A percentile compares a stretch with the other conserved stretches of the same genome.
These are phyloP conservation scores for Pseudogymnoascus verrucosus DNA, from an alignment of 2,329 filamentous ascomycete species.

Conservation along the genomic window DNA sequence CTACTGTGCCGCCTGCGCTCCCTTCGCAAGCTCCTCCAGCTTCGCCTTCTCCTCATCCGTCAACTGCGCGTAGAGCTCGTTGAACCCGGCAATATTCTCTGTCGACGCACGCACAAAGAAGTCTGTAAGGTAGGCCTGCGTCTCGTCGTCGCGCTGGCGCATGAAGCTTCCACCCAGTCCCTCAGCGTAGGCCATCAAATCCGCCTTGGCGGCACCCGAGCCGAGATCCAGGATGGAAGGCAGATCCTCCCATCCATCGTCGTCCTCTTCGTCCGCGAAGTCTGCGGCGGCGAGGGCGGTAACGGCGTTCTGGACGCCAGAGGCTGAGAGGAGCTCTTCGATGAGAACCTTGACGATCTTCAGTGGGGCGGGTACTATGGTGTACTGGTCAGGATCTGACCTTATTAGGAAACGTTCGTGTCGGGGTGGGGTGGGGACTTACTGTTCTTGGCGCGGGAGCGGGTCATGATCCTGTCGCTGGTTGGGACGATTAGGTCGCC, in stretches of 20 bases:
- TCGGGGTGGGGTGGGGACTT: conserved; percentile 28
- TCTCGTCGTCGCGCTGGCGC: conserved; percentile 80
- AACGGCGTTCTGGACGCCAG: conserved; percentile 53
- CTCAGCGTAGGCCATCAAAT: conserved; percentile 72
- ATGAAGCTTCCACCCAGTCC: conserved; percentile 41
- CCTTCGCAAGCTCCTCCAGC: conserved; percentile 31
- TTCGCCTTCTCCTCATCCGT: conserved; percentile 39
- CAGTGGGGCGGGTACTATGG: conserved; percentile 74
- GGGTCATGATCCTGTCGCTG: conserved; percentile 82
- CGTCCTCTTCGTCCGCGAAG: conserved; percentile 56
- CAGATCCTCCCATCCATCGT: conserved; percentile 86
- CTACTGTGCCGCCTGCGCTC: conserved; percentile 3
- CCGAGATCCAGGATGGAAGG: conserved; percentile 64
- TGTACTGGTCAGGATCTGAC: conserved; percentile 79
- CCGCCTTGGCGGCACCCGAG: conserved; percentile 56
- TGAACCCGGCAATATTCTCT: conserved; percentile 31
- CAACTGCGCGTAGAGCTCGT: conserved; percentile 29
- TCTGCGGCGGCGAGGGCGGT: conserved; percentile 51
- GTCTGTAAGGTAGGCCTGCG: conserved; percentile 71
- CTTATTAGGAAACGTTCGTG: conserved; percentile 17
- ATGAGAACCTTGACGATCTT: conserved; percentile 96
- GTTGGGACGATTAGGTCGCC: conserved; percentile 80
- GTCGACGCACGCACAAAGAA: conserved; percentile 56
- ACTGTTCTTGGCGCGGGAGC: conserved; percentile 81
- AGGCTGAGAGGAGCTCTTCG: conserved; percentile 79